A percentile compares a stretch with the other conserved stretches of the same genome.
phyloP scores from a whole-genome alignment of 768 basidiomycete genomes.

The Mycena chlorophos region DNA sequence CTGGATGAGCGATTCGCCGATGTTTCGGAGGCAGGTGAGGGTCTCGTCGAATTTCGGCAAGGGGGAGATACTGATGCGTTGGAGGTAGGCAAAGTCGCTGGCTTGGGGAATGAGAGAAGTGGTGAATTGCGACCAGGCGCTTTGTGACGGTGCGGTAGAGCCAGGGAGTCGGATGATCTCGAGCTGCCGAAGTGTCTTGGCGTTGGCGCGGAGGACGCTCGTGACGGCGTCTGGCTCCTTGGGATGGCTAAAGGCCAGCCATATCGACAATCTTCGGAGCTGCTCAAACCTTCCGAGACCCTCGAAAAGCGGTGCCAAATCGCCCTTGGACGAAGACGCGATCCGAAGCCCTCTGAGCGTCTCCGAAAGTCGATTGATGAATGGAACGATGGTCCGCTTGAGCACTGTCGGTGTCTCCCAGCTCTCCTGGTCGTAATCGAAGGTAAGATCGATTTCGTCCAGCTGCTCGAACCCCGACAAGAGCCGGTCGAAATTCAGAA shows the following conservation, averaged over 20 bases:
- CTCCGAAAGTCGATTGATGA: slow-evolving; percentile 26
- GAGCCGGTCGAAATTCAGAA: slow-evolving; percentile 10
- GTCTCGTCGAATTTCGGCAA: slow-evolving; percentile 25
- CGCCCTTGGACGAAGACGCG: slow-evolving; percentile 28
- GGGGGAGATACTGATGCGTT: slow-evolving; percentile 7
- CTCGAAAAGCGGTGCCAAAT: slow-evolving; percentile 34
- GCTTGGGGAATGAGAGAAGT: not conserved
- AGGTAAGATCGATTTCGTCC: slow-evolving; percentile 2
- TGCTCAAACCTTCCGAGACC: slow-evolving; percentile 25
- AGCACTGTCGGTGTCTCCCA: slow-evolving; percentile 19
- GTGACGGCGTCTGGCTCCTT: not conserved
- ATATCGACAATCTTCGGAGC: not conserved
- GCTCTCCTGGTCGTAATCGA: not conserved
- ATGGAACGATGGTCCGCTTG: slow-evolving; percentile 27
- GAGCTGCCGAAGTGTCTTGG: not conserved
- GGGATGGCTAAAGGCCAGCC: not conserved
- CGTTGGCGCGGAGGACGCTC: not conserved
- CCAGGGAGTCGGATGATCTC: not conserved
- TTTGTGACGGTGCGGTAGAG: not conserved
- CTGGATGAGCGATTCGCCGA: slow-evolving; percentile 22
- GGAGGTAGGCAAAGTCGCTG: not conserved
- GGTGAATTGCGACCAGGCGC: not conserved
- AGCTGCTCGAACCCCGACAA: slow-evolving; percentile 24
- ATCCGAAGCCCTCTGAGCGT: slow-evolving; percentile 32
- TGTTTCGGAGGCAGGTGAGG: slow-evolving; percentile 24